Base-by-base conservation (phyloP, 2,329 filamentous ascomycete genomes). In the Neofusicoccum parvum region DNA sequence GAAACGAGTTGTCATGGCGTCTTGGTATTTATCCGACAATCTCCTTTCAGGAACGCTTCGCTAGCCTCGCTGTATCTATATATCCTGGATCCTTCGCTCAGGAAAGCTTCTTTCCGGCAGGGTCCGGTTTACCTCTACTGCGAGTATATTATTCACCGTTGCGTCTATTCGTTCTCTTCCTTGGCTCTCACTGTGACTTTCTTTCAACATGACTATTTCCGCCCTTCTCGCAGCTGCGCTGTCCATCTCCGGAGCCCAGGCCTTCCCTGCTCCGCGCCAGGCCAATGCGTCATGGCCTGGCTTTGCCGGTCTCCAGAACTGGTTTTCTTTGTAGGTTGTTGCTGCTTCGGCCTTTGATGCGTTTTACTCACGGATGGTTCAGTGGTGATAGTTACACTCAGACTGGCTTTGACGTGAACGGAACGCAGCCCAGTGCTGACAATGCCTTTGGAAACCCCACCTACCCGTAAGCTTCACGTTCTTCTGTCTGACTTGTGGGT, bases 361-460 rank as follows among this genome's bases (percentile, higher is more conserved):
- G 17, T 6, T 9, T 64, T 6, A 10, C 34, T 59, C 20, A 58
- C 51, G 9, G 45, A 23, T 45, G n/a, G 17, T 49, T 5, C 63
- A 85, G 83, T 69, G 86, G 86, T 48, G 84, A 88, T 70, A 87
- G 85, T 2, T 88, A 88, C 75, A 85, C 85, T 1, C 81, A 83
- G 67, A 87, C 85, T 2, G 83, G 84, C 9, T 90, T 90, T 75
- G 76, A 87, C 66, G 76, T 83, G 48, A 81, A 76, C 11, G 78
- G 80, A 23, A 74, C 80, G 0, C 81, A 86, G 43, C 87, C 88
- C 1, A 83, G 80, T 7, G 68, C 79, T 4, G 74, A 76, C 5
- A 86, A 88, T 70, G 86, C 87, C 0, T 78, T 90, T 67, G 87
- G 88, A 0, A 90, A 90, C 70, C 88, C 88, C 0, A 54, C 78